Conservation (phyloP, 176 grass and related monocot species). For the Urochloa ruziziensis region DNA sequence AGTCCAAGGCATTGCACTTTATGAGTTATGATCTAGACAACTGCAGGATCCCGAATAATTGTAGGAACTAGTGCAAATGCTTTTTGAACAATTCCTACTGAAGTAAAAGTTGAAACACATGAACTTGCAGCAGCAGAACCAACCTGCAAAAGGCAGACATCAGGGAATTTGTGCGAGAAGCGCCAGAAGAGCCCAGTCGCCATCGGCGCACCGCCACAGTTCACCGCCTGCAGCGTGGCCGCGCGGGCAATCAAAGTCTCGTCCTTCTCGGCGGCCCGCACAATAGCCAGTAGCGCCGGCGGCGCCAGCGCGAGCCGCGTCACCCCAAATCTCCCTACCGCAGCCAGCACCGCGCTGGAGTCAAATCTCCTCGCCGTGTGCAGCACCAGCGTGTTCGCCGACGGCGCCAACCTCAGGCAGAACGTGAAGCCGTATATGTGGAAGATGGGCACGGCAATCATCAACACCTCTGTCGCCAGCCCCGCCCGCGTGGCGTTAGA, state of each 20-base stretch:
- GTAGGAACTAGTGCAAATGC: not conserved
- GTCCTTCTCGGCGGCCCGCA: slow-evolving; percentile 26
- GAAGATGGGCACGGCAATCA: slow-evolving; percentile 53
- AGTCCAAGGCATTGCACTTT: not conserved
- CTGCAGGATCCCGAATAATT: not conserved
- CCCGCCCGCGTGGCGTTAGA: not conserved
- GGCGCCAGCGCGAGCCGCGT: slow-evolving; percentile 38
- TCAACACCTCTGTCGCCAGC: not conserved
- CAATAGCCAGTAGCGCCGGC: slow-evolving; percentile 32
- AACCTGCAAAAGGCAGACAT: slow-evolving; percentile 22
- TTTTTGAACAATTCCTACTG: not conserved
- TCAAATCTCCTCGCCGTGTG: slow-evolving; percentile 42
- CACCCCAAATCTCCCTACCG: slow-evolving; percentile 4
- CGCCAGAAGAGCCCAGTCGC: slow-evolving; percentile 8
- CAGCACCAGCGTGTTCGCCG: slow-evolving; percentile 28
- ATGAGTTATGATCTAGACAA: not conserved
- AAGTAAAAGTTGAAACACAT: not conserved
- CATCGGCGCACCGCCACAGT: slow-evolving; percentile 35
- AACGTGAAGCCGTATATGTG: slow-evolving; percentile 47
- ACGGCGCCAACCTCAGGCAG: slow-evolving; percentile 28
- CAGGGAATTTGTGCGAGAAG: slow-evolving; percentile 33
- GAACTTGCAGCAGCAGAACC: not conserved
- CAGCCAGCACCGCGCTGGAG: not conserved
- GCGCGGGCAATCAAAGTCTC: not conserved
- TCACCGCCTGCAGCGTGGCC: slow-evolving; percentile 1